phyloP scores from a whole-genome alignment of 495 filamentous ascomycete species.

The Evansstolkia leycettana region DNA sequence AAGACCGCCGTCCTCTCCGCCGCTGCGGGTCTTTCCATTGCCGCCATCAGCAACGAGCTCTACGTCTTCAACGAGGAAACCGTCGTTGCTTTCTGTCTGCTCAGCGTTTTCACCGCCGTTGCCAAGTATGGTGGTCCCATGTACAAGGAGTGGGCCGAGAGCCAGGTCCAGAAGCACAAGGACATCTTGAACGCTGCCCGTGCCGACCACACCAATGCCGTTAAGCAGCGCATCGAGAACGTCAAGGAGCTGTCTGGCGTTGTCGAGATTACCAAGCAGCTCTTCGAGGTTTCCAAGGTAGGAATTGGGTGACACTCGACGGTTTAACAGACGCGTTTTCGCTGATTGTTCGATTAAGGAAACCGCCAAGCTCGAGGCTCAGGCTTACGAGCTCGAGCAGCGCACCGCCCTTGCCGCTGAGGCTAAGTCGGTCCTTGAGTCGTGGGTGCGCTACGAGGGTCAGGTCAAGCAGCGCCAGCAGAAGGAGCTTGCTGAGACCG shows the following conservation, averaged over 20 bases:
- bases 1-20: conserved; percentile 96
- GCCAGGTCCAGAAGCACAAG: conserved; percentile 77
- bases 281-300: conserved; percentile 98
- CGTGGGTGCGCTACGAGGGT: conserved; percentile 95
- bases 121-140: conserved; percentile 85
- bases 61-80: conserved; percentile 99
- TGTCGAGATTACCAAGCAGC: conserved; percentile 87
- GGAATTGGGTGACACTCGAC: no score
- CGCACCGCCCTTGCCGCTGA: conserved; percentile 76
- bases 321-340: no score
- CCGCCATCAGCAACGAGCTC: conserved; percentile 98
- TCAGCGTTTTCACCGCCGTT: conserved; percentile 80
- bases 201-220: conserved; percentile 87
- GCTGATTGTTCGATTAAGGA: conserved; percentile 47
- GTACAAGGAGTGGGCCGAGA: conserved; percentile 86
- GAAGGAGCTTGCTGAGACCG: conserved; percentile 77
- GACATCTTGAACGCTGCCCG: conserved; percentile 86
- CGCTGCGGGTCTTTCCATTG: conserved; percentile 76
- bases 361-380: conserved; percentile 87
- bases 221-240: conserved; percentile 83
- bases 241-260: conserved; percentile 88
- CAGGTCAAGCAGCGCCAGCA: conserved; percentile 98
- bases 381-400: conserved; percentile 96
- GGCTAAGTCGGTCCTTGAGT: conserved; percentile 91
- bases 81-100: conserved; percentile 75